Percentiles rank a stretch among this genome's conserved stretches.
Evolutionary conservation across 306 rosid species (phyloP).

Genomic region (Fragaria vesca): DNA sequence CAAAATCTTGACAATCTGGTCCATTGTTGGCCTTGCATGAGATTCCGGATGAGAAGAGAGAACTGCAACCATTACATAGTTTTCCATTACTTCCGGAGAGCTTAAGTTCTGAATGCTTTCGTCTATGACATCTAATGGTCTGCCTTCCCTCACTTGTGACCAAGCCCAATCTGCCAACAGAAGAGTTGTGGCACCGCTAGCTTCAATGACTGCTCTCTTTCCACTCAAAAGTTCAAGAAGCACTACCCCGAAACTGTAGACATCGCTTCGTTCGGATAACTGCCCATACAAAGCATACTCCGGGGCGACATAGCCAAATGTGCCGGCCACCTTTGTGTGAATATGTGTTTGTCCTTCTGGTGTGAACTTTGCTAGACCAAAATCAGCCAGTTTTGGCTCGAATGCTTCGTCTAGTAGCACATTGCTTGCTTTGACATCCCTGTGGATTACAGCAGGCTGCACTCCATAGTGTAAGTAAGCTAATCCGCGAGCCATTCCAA

Average conservation of each 20-base stretch:
- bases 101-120: slow-evolving; percentile 23
- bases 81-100: slow-evolving; percentile 22
- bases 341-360: slow-evolving; percentile 32
- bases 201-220: slow-evolving; percentile 21
- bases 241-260: slow-evolving; percentile 33
- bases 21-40: slow-evolving; percentile 36
- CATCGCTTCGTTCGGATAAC: slow-evolving; percentile 27
- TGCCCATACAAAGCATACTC: slow-evolving; percentile 35
- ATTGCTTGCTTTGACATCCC: slow-evolving; percentile 31
- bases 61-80: slow-evolving; percentile 21
- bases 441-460: slow-evolving; percentile 30
- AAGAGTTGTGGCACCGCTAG: not conserved
- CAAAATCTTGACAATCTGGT: slow-evolving; percentile 29
- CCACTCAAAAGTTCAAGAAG: slow-evolving; percentile 36
- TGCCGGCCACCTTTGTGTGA: slow-evolving; percentile 35
- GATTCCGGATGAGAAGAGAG: slow-evolving; percentile 31
- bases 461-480: slow-evolving; percentile 34
- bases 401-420: slow-evolving; percentile 32
- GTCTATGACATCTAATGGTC: slow-evolving; percentile 16
- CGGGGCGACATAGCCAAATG: slow-evolving; percentile 35
- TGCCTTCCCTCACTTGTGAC: slow-evolving; percentile 28
- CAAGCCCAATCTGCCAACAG: slow-evolving; percentile 35
- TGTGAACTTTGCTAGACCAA: slow-evolving; percentile 35
- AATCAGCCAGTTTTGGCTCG: slow-evolving; percentile 29
- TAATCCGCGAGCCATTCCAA: slow-evolving; percentile 27